Evolutionary conservation across 176 grass and related monocot genomes (phyloP).

Genomic region (Musa beccarii): DNA sequence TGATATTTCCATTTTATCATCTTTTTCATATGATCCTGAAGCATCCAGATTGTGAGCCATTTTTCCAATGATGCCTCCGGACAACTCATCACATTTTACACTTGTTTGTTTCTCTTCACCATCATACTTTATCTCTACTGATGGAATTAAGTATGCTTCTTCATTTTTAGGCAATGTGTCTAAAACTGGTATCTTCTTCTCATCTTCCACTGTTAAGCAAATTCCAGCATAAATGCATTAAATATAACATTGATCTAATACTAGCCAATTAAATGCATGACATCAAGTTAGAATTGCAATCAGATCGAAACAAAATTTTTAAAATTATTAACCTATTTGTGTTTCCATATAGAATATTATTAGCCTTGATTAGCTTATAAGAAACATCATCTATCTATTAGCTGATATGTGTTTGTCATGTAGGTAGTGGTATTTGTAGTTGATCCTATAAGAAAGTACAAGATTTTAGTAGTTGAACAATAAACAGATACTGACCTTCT

Average conservation of each 20-base stretch:
- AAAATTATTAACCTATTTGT: neutral
- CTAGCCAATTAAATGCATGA: neutral
- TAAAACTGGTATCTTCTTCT: neutral
- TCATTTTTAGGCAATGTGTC: neutral
- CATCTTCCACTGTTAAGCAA: neutral
- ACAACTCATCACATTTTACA: neutral
- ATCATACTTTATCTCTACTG: neutral
- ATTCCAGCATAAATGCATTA: neutral
- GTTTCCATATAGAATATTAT: neutral
- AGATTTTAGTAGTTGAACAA: neutral
- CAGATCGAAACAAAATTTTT: neutral
- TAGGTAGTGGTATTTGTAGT: neutral
- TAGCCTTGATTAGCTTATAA: neutral
- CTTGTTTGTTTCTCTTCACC: neutral
- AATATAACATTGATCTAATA: neutral
- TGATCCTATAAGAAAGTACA: neutral
- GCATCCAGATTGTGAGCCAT: neutral
- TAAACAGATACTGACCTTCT: neutral
- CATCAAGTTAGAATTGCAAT: neutral
- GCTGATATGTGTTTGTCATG: neutral
- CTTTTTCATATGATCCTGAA: neutral
- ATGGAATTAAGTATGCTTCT: neutral
- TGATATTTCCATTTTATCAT: neutral
- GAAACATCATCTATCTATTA: neutral
- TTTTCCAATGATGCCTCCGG: neutral